Conservation (phyloP, 2,329 filamentous ascomycete species). For the Colletotrichum sp. region DNA sequence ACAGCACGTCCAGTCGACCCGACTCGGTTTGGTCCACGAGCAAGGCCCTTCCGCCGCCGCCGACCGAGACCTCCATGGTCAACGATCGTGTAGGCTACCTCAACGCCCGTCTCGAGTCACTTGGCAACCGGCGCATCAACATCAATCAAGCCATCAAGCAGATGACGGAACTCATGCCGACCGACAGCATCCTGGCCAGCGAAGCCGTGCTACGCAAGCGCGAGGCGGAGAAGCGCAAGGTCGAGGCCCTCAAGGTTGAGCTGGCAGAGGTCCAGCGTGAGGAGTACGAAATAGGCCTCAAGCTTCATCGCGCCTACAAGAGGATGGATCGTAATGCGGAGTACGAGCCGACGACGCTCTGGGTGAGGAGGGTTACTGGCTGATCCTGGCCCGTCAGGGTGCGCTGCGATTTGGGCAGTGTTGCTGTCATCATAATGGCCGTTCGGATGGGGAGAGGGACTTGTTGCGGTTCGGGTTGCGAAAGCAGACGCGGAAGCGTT, state of each 20-base stretch:
- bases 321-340: slow-evolving; percentile 70
- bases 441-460: background rate
- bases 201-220: slow-evolving; percentile 65
- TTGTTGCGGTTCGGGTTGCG: background rate
- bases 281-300: slow-evolving; percentile 80
- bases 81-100: slow-evolving; percentile 71
- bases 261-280: slow-evolving; percentile 76
- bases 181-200: slow-evolving; percentile 70
- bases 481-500: slow-evolving; percentile 2
- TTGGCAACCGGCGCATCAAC: slow-evolving; percentile 73
- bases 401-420: background rate
- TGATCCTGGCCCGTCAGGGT: slow-evolving; percentile 30
- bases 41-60: slow-evolving; percentile 67
- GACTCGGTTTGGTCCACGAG: slow-evolving; percentile 43
- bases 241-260: slow-evolving; percentile 69
- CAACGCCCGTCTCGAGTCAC: slow-evolving; percentile 67
- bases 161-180: slow-evolving; percentile 79
- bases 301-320: slow-evolving; percentile 77
- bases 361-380: slow-evolving; percentile 79
- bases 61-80: slow-evolving; percentile 61
- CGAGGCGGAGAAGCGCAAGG: slow-evolving; percentile 66
- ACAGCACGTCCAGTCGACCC: slow-evolving; percentile 11
- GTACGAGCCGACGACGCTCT: slow-evolving; percentile 72
- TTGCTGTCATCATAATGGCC: background rate
- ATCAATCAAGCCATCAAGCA: slow-evolving; percentile 76